Base-by-base conservation (phyloP, 805 yeast genomes). In the Nakazawaea laoshanensis region DNA sequence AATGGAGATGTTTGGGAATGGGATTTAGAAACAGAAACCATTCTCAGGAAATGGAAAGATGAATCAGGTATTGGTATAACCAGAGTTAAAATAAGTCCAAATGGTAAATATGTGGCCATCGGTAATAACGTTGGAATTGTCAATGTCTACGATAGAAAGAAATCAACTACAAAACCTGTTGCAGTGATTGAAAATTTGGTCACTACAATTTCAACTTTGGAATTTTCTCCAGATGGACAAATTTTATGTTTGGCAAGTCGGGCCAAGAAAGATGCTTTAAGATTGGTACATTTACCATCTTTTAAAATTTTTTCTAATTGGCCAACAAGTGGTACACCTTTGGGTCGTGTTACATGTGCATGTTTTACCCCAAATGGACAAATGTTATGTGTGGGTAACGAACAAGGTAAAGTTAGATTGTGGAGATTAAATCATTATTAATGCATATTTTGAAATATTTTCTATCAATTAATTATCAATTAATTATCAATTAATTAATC, bases 281-380 rank as follows among this genome's bases (percentile, higher is more conserved):
- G 88, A 48, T 53, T 92, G 42, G 88, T 86, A 9, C 97, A 92
- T 52, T 57, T 89, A 37, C 95, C 96, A 15, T 70, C 83, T 17
- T 85, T 89, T 42, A 72, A 84, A 13, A 95, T 85, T 5, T 92
- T 77, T 59, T 67, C 77, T 30, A 92, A 92, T 62, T 92, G 98
- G 98, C 99, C 99, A 12, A 92, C 97, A 2, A 77, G 89, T 33
- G 87, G 87, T 5, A 89, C 98, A 1, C 97, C 98, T 8, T 67
- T 92, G 44, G 99, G 98, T n/a, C 76, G 80, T 44, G 96, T 92
- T 21, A 84, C 96, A 0, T 57, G 77, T 12, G 79, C 76, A 3
- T 71, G 75, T 11, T 89, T 89, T 55, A 76, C 94, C 27, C 86
- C 92, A 18, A 73, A 74, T 41, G 74, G 77, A 38, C 92, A 85